A percentile compares a stretch with the other conserved stretches of the same genome.
Conservation (phyloP, 1,139 yeast species). For the Diutina rugosa region DNA sequence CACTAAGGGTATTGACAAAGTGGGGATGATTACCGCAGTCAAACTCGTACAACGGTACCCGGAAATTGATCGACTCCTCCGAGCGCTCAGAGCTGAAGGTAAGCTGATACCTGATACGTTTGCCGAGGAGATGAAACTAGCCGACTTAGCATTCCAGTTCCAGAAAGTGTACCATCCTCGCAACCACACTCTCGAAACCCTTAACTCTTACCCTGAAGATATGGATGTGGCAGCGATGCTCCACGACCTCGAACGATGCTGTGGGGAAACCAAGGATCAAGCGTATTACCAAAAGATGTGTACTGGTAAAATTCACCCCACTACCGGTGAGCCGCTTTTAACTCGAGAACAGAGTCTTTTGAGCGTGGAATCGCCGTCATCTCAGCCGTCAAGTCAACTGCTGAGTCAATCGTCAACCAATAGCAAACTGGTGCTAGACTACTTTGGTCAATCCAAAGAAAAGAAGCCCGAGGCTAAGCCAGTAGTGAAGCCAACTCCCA, state of each 20-base stretch:
- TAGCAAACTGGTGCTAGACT: background rate
- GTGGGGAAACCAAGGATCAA: slow-evolving; percentile 43
- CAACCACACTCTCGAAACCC: slow-evolving; percentile 31
- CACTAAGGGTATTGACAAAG: slow-evolving; percentile 70
- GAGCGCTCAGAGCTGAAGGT: slow-evolving; percentile 51
- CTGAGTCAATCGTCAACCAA: background rate
- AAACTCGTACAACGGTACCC: slow-evolving; percentile 39
- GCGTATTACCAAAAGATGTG: slow-evolving; percentile 46
- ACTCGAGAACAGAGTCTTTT: slow-evolving; percentile 30
- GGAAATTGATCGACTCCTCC: slow-evolving; percentile 41
- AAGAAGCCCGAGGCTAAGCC: background rate
- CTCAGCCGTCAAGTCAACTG: background rate
- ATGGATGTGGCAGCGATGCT: slow-evolving; percentile 11
- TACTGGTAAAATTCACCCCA: slow-evolving; percentile 55
- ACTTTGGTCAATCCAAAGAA: background rate
- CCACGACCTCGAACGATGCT: slow-evolving; percentile 39
- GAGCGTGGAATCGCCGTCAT: background rate
- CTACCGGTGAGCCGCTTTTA: slow-evolving; percentile 33
- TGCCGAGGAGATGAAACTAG: slow-evolving; percentile 46
- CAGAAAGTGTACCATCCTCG: slow-evolving; percentile 79
- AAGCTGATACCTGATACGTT: slow-evolving; percentile 49
- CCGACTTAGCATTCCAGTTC: slow-evolving; percentile 70
- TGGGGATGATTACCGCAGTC: slow-evolving; percentile 75
- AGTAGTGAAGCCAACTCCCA: too few relatives aligned
- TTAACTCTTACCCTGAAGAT: slow-evolving; percentile 42